These are phyloP conservation scores for Cardiosporidium cionae DNA, from an alignment of 169 alveolate genomes.

Conservation along the genomic window DNA sequence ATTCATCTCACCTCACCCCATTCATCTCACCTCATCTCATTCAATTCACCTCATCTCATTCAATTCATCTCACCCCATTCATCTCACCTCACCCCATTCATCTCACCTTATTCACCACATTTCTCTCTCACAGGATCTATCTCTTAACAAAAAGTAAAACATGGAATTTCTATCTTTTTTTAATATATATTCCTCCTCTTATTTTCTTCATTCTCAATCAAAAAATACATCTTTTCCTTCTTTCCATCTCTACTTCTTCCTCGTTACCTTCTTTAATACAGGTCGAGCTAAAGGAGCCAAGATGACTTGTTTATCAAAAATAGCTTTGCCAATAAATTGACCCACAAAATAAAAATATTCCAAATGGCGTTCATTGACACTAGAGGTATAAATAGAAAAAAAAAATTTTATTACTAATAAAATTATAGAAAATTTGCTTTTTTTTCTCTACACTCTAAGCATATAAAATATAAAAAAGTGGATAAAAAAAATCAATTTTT, in stretches of 20 bases:
- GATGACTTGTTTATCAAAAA: slow-evolving; percentile 53
- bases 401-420: too few relatives aligned
- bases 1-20: too few relatives aligned
- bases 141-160: neutral
- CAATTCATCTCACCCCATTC: too few relatives aligned
- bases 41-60: too few relatives aligned
- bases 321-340: slow-evolving; percentile 52
- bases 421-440: too few relatives aligned
- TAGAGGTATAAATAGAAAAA: too few relatives aligned
- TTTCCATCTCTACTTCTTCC: slow-evolving; percentile 8
- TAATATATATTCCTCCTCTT: neutral
- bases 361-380: slow-evolving; percentile 25
- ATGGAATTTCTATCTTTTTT: neutral
- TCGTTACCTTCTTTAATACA: slow-evolving; percentile 33
- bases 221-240: neutral
- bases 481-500: too few relatives aligned
- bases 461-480: too few relatives aligned
- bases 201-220: neutral
- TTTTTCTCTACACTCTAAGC: too few relatives aligned
- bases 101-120: too few relatives aligned
- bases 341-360: slow-evolving; percentile 52
- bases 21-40: too few relatives aligned
- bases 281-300: slow-evolving; percentile 44
- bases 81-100: too few relatives aligned
- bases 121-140: neutral